A percentile compares a stretch with the other conserved stretches of the same genome.
These are phyloP conservation scores for Macrophomina pseudophaseolina DNA, from an alignment of 2,329 filamentous ascomycete genomes.

Conservation along the genomic window DNA sequence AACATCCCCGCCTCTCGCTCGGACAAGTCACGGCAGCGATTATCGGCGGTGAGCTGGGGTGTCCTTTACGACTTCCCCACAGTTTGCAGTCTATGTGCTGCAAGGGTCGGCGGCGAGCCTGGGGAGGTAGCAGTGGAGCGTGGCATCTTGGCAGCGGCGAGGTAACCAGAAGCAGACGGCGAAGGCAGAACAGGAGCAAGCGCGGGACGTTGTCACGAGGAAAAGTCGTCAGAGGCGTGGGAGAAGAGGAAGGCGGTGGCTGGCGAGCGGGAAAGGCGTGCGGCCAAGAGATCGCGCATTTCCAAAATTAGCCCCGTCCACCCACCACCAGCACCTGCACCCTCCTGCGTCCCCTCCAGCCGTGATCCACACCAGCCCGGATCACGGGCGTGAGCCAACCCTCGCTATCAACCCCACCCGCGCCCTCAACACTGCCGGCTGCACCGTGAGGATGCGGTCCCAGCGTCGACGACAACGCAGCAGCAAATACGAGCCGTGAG, in stretches of 20 bases:
- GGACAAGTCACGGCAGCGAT: conserved; percentile 9
- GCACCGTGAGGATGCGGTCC: conserved; percentile 8
- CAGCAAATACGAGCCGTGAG: conserved; percentile 9
- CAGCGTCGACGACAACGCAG: conserved; percentile 10
- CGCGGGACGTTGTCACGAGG: conserved; percentile 1
- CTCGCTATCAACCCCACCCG: not conserved
- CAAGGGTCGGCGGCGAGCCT: not conserved
- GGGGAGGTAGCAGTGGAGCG: conserved; percentile 13
- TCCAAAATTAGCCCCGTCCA: conserved; percentile 10
- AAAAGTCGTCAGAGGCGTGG: conserved; percentile 4
- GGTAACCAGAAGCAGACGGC: not conserved
- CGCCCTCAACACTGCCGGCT: not conserved
- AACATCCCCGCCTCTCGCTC: conserved; percentile 16
- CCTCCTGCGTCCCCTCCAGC: not conserved
- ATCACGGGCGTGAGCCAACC: not conserved
- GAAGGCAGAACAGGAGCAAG: not conserved
- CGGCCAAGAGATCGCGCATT: not conserved
- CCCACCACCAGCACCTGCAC: not conserved
- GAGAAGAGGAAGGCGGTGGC: not conserved
- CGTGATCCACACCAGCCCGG: not conserved
- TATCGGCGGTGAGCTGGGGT: conserved; percentile 20
- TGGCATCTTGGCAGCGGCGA: conserved; percentile 5
- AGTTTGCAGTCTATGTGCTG: conserved; percentile 13
- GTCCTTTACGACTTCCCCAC: conserved; percentile 15
- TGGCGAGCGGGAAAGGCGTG: conserved; percentile 8